These are phyloP conservation scores for Lichtheimia ramosa DNA, from an alignment of 371 early-diverging fungal species.

Conservation along the genomic window DNA sequence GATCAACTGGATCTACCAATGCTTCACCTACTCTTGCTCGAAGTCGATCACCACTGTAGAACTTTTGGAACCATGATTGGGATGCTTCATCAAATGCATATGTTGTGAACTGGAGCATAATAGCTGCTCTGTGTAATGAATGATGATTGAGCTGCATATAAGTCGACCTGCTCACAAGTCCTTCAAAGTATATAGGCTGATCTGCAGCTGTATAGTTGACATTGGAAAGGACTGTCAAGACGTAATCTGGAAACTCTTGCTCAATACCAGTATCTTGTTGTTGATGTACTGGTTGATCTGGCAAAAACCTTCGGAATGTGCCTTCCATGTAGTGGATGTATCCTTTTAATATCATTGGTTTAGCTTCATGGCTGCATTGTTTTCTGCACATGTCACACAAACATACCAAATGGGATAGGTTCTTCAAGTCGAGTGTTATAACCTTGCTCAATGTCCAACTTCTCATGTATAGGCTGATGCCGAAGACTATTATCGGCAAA, in stretches of 20 bases:
- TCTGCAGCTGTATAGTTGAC: constrained; percentile 2
- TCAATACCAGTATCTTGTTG: neutral
- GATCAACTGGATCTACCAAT: neutral
- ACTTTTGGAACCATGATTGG: constrained; percentile 8
- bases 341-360: neutral
- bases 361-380: too few species aligned
- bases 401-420: neutral
- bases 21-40: neutral
- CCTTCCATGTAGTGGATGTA: constrained; percentile 1
- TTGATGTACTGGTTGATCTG: neutral
- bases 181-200: constrained; percentile 6
- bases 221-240: constrained; percentile 12
- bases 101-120: constrained; percentile 5
- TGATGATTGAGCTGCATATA: neutral
- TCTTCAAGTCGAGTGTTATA: neutral
- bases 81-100: constrained; percentile 3
- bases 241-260: constrained; percentile 10
- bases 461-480: neutral
- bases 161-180: constrained; percentile 1
- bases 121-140: constrained; percentile 2
- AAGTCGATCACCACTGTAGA: neutral
- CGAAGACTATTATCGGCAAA: too few species aligned
- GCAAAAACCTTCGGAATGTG: neutral
- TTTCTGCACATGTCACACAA: too few species aligned
- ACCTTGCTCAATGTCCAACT: neutral